Base-by-base conservation (phyloP, 805 yeast genomes). In the Yarrowia sp. region DNA sequence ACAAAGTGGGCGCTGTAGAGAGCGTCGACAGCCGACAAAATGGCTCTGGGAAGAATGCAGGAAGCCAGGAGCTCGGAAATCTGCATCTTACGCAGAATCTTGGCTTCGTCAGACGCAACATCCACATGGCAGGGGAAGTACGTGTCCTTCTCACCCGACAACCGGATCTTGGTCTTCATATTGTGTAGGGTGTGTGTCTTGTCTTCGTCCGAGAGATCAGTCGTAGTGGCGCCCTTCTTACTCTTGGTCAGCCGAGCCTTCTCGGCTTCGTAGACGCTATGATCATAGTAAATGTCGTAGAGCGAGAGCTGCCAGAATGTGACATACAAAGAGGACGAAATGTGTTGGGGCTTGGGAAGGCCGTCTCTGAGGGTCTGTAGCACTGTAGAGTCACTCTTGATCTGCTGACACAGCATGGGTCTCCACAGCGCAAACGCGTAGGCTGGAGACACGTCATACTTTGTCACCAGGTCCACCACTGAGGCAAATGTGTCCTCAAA, bases 341-440 rank as follows among this genome's bases (percentile, higher is more conserved):
- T 73, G 70, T 65, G 79, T 69, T 40, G 68, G 19, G 70, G 68
- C 53, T 10, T 70, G 53, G 17, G 69, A 42, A 73, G 76, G 72
- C 63, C 78, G 76, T 44, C 78, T 77, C 46, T 72, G 63, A 46
- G 76, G 47, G 65, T 76, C 49, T 19, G 67, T 68, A 76, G 40
- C 80, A 46, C 55, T 8, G 12, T 0, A 5, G 55, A 12, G 2
- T 79, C 68, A 15, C 13, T 1, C 17, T 44, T 64, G 52, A 42
- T 19, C 86, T 76, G 33, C 83, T 81, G 17, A 80, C 80, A 63
- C 85, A 84, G 74, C 33, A 68, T 68, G 34, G 70, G 71, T 7
- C 97, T 83, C 96, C 97, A 92, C 1, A 91, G 73, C 70, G 88
- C 91, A 77, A 91, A 91, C 0, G 87, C 87, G 91, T 94, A 88